Percentiles rank a stretch among this genome's conserved stretches.
Evolutionary conservation across 169 alveolate species (phyloP).

Genomic region (Eimeria praecox): DNA sequence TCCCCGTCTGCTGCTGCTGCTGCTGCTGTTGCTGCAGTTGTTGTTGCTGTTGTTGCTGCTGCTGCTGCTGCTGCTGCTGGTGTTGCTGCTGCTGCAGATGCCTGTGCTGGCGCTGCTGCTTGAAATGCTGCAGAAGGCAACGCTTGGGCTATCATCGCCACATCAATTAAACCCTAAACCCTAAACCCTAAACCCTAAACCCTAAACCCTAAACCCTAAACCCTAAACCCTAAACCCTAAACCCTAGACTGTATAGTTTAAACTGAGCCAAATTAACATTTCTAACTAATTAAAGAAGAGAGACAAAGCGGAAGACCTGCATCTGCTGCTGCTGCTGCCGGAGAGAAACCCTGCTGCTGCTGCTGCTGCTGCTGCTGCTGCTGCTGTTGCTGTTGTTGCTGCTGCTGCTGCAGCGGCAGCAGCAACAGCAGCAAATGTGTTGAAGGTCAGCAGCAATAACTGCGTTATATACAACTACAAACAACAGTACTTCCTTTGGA

Average conservation of each 20-base stretch:
- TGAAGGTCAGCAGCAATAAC: not conserved
- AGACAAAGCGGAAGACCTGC: not conserved
- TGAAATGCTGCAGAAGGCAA: not conserved
- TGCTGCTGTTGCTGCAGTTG: slow-evolving; percentile 3
- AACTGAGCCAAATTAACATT: not conserved
- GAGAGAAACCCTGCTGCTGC: not conserved
- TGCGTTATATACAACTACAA: no score
- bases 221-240: not conserved
- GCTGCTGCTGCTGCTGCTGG: not conserved
- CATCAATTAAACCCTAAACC: slow-evolving; percentile 24
- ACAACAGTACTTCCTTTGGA: no score
- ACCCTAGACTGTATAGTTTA: no score
- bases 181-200: slow-evolving; percentile 14
- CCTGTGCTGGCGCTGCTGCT: not conserved
- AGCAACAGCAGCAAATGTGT: not conserved
- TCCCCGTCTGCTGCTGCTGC: not conserved
- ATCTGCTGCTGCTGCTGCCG: not conserved
- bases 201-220: not conserved
- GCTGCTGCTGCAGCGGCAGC: not conserved
- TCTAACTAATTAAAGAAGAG: not conserved
- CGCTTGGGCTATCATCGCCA: not conserved
- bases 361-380: not conserved
- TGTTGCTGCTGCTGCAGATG: not conserved
- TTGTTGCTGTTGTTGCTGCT: not conserved
- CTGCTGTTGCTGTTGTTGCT: not conserved